These are phyloP conservation scores for Onygenales sp. DNA, from an alignment of 2,329 filamentous ascomycete genomes.

Conservation along the genomic window DNA sequence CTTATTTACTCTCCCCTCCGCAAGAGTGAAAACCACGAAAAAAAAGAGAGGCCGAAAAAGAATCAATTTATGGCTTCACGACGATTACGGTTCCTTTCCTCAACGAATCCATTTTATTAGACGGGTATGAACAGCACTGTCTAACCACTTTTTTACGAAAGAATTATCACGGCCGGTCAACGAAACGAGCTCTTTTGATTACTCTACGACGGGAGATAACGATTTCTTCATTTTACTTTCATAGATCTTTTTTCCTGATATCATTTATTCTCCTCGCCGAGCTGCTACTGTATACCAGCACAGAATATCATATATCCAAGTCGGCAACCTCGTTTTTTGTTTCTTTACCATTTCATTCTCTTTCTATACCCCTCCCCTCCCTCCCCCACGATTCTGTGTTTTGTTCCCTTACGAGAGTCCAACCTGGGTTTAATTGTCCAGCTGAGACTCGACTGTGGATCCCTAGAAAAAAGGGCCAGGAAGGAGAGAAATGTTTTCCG, in stretches of 20 bases:
- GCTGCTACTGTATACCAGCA: constrained; percentile 3
- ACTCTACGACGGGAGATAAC: constrained; percentile 2
- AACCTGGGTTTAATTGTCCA: too few relatives aligned
- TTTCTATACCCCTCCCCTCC: not conserved
- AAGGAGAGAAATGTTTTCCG: too few relatives aligned
- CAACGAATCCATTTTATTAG: not conserved
- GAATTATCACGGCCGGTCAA: too few relatives aligned
- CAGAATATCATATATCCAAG: not conserved
- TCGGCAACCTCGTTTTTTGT: not conserved
- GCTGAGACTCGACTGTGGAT: too few relatives aligned
- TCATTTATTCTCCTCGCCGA: constrained; percentile 7
- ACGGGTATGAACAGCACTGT: constrained; percentile 1
- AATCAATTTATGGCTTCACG: not conserved
- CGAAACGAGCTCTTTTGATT: not conserved
- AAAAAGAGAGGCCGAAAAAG: not conserved
- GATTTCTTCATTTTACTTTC: constrained; percentile 5
- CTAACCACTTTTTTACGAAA: not conserved
- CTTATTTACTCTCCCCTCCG: not conserved
- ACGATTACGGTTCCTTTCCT: not conserved
- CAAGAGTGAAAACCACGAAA: not conserved
- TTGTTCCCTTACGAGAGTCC: too few relatives aligned
- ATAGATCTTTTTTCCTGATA: constrained; percentile 8
- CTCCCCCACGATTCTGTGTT: too few relatives aligned
- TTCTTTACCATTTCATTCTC: not conserved
- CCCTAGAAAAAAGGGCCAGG: too few relatives aligned